These are phyloP conservation scores for Fusarium torreyae DNA, from an alignment of 2,329 filamentous ascomycete species.

Conservation along the genomic window DNA sequence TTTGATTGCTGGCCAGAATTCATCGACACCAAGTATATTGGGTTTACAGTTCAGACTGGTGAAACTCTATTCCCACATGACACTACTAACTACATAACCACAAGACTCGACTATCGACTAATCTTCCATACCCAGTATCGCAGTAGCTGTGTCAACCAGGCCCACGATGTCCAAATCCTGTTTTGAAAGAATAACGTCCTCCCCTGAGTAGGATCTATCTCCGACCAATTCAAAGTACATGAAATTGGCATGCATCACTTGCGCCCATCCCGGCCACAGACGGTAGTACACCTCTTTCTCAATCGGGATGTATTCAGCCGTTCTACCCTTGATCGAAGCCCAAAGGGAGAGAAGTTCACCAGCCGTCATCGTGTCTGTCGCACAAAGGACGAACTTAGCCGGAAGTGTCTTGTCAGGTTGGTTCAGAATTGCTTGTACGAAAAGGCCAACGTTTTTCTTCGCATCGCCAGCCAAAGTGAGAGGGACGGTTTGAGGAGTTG, in stretches of 20 bases:
- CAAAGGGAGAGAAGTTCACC: constrained; percentile 52
- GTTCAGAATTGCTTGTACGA: constrained; percentile 52
- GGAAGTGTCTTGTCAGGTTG: constrained; percentile 50
- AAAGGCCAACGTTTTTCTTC: constrained; percentile 53
- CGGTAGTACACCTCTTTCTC: constrained; percentile 47
- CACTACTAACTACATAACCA: too few relatives aligned
- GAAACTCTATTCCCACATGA: too few relatives aligned
- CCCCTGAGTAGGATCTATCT: constrained; percentile 44
- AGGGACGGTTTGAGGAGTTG: constrained; percentile 45
- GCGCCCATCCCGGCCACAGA: constrained; percentile 52
- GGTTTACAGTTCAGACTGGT: too few relatives aligned
- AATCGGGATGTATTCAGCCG: constrained; percentile 48
- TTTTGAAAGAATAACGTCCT: constrained; percentile 44
- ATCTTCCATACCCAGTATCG: constrained; percentile 15
- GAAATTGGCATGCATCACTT: constrained; percentile 50
- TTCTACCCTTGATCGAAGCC: constrained; percentile 48
- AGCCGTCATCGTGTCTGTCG: constrained; percentile 43
- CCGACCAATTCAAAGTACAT: constrained; percentile 47
- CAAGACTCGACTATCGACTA: too few relatives aligned
- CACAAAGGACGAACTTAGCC: constrained; percentile 52
- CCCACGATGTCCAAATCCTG: constrained; percentile 48
- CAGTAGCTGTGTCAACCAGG: constrained; percentile 26
- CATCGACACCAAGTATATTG: too few relatives aligned
- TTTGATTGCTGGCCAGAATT: too few relatives aligned
- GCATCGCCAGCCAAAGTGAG: constrained; percentile 53